Percentiles rank a stretch among this genome's conserved stretches.
Evolutionary conservation across 768 basidiomycete genomes (phyloP).

Genomic region (Russula sp.): DNA sequence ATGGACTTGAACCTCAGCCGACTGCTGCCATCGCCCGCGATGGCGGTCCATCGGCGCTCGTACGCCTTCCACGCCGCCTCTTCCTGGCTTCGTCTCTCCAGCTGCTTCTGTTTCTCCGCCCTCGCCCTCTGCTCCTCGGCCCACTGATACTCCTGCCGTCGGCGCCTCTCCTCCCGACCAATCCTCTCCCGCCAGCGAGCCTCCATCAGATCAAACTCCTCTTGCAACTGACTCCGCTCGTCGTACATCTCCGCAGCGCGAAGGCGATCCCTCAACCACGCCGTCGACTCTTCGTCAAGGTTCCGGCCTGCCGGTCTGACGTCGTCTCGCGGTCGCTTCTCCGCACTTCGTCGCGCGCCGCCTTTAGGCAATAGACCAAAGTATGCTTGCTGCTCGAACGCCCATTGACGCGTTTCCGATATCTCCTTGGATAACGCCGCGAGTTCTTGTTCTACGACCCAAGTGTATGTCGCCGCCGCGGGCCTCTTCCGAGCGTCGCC

Average conservation of each 20-base stretch:
- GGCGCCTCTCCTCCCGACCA: conserved; percentile 40
- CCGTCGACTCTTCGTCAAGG: conserved; percentile 5
- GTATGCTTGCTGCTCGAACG: conserved; percentile 45
- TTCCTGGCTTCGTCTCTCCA: too few relatives aligned
- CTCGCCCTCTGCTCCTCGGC: conserved; percentile 41
- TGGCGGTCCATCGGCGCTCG: conserved; percentile 55
- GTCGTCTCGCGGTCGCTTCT: not conserved
- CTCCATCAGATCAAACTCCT: conserved; percentile 50
- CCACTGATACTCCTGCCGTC: conserved; percentile 19
- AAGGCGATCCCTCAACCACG: not conserved
- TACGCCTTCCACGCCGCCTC: conserved; percentile 48
- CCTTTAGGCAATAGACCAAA: conserved; percentile 10
- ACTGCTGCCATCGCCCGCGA: conserved; percentile 34
- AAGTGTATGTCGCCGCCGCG: conserved; percentile 28
- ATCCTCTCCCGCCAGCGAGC: conserved; percentile 42
- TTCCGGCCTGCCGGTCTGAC: not conserved
- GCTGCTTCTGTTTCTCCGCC: too few relatives aligned
- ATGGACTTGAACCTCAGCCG: conserved; percentile 51
- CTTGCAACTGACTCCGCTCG: conserved; percentile 41
- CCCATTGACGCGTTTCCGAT: conserved; percentile 57
- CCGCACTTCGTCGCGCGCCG: too few relatives aligned
- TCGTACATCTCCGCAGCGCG: conserved; percentile 21
- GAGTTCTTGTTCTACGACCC: conserved; percentile 48
- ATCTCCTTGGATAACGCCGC: conserved; percentile 37
- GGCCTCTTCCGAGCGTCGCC: conserved; percentile 26